These are phyloP conservation scores for Pichia occidentalis DNA, from an alignment of 805 yeast species.

Conservation along the genomic window DNA sequence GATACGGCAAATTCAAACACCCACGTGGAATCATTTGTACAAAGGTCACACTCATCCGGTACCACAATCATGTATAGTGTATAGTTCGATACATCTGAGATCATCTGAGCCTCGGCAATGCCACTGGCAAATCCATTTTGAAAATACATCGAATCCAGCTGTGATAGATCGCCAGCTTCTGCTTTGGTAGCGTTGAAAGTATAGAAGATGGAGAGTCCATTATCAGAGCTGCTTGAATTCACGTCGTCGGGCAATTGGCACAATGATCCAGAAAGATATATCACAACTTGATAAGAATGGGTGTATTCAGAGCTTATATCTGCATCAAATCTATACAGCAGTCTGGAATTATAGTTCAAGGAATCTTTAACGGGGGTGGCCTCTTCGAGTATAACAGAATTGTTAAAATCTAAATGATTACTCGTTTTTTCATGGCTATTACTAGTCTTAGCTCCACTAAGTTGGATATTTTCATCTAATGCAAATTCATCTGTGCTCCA, in stretches of 20 bases:
- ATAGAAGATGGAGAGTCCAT: slow-evolving; percentile 24
- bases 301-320: slow-evolving; percentile 3
- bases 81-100: slow-evolving; percentile 1
- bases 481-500: no score
- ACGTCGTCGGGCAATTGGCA: slow-evolving; percentile 31
- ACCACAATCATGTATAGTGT: slow-evolving; percentile 19
- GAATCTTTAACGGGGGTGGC: slow-evolving; percentile 13
- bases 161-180: neutral
- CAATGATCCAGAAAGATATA: slow-evolving; percentile 46
- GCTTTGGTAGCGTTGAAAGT: slow-evolving; percentile 22
- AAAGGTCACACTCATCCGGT: slow-evolving; percentile 20
- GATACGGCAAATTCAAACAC: slow-evolving; percentile 61
- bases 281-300: slow-evolving; percentile 37
- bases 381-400: slow-evolving; percentile 5
- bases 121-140: slow-evolving; percentile 25
- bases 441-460: no score
- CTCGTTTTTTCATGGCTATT: no score
- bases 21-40: slow-evolving; percentile 36
- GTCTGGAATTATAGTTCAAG: slow-evolving; percentile 6
- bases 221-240: slow-evolving; percentile 10
- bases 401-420: neutral
- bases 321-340: slow-evolving; percentile 9
- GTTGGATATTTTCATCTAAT: no score
- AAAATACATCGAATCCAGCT: slow-evolving; percentile 18
- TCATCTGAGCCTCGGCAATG: slow-evolving; percentile 11